phyloP scores from a whole-genome alignment of 495 filamentous ascomycete species.

The Tirmania nivea region DNA sequence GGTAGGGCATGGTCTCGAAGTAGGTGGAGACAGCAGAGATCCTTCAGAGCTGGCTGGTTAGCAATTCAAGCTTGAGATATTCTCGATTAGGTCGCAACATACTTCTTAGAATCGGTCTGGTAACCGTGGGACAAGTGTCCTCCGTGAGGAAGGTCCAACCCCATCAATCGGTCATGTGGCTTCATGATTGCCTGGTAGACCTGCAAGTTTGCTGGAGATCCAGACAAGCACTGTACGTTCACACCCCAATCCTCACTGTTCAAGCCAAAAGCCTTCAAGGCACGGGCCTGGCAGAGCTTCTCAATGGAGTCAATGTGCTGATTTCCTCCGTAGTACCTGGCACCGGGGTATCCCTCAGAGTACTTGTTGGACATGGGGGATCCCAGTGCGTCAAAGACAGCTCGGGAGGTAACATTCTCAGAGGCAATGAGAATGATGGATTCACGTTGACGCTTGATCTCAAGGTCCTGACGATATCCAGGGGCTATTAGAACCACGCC shows the following conservation, averaged over 20 bases:
- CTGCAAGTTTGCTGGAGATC: slow-evolving; percentile 89
- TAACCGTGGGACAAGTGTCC: slow-evolving; percentile 97
- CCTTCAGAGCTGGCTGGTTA: slow-evolving; percentile 21
- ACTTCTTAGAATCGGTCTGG: slow-evolving; percentile 83
- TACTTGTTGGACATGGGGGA: slow-evolving; percentile 97
- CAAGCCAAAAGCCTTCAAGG: slow-evolving; percentile 75
- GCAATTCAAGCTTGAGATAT: too few relatives aligned
- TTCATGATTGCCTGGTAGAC: slow-evolving; percentile 98
- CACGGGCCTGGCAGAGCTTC: slow-evolving; percentile 85
- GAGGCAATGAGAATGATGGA: slow-evolving; percentile 96
- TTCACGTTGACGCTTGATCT: slow-evolving; percentile 93
- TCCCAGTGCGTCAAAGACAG: slow-evolving; percentile 73
- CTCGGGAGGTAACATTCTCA: slow-evolving; percentile 73
- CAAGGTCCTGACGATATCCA: slow-evolving; percentile 41
- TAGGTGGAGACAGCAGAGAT: slow-evolving; percentile 87
- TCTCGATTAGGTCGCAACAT: slow-evolving; percentile 19
- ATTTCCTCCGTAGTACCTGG: slow-evolving; percentile 98
- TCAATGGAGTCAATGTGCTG: slow-evolving; percentile 96
- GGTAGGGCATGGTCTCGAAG: slow-evolving; percentile 89
- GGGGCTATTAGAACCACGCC: slow-evolving; percentile 5
- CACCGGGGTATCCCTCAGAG: slow-evolving; percentile 94
- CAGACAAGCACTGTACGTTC: slow-evolving; percentile 89
- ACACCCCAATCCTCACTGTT: slow-evolving; percentile 87
- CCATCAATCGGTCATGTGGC: slow-evolving; percentile 91
- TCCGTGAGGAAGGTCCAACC: slow-evolving; percentile 89